These are phyloP conservation scores for Rosa rugosa DNA, from an alignment of 306 rosid genomes.

Conservation along the genomic window DNA sequence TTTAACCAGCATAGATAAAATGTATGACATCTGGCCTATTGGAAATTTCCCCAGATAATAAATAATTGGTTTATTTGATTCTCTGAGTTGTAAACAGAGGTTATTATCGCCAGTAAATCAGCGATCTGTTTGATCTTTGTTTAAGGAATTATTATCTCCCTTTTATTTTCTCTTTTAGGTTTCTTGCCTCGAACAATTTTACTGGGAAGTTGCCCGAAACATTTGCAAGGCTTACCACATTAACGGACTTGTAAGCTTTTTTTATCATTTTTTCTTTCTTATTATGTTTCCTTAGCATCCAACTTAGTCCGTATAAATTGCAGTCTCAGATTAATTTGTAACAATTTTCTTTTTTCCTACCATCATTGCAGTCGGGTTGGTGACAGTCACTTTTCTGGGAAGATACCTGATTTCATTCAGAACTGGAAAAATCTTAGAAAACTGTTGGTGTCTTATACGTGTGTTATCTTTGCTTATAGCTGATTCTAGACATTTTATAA, in stretches of 20 bases:
- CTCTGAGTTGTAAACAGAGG: background rate
- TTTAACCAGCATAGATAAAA: background rate
- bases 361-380: too few species aligned
- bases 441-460: slow-evolving; percentile 35
- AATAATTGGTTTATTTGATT: background rate
- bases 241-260: too few species aligned
- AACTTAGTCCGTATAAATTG: too few species aligned
- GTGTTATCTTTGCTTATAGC: background rate
- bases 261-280: background rate
- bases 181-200: too few species aligned
- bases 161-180: too few species aligned
- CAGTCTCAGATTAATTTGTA: slow-evolving; percentile 26
- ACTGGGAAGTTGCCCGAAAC: too few species aligned
- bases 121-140: too few species aligned
- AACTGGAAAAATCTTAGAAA: slow-evolving; percentile 48
- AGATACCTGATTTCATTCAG: background rate
- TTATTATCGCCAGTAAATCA: too few species aligned
- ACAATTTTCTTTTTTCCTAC: too few species aligned
- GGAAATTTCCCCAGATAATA: background rate
- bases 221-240: too few species aligned
- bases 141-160: too few species aligned
- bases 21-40: background rate
- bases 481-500: background rate
- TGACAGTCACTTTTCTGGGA: too few species aligned
- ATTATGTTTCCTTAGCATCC: background rate